Conservation (phyloP, 2,329 filamentous ascomycete genomes). For the Cladosporium phlei region DNA sequence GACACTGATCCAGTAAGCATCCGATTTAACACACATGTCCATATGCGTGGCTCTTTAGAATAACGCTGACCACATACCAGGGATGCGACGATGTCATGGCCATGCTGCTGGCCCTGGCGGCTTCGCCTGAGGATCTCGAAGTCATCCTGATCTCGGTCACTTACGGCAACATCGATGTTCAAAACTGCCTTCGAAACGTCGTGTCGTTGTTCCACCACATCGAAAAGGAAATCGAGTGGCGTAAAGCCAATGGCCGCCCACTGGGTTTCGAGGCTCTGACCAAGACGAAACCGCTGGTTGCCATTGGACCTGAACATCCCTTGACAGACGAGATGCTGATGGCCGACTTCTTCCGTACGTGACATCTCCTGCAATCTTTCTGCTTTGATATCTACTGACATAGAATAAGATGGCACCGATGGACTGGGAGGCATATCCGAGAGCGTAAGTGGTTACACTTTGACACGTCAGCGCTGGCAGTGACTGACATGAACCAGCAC, state of each 20-base stretch:
- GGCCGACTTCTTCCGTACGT: conserved; percentile 73
- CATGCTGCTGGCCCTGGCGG: conserved; percentile 78
- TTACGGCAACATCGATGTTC: conserved; percentile 86
- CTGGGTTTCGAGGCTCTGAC: conserved; percentile 70
- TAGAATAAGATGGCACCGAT: conserved; percentile 41
- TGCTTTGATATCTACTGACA: background rate
- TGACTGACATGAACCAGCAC: conserved; percentile 33
- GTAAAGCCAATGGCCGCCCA: conserved; percentile 60
- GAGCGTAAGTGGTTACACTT: conserved; percentile 32
- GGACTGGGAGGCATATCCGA: conserved; percentile 46
- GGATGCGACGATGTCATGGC: conserved; percentile 90
- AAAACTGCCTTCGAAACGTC: conserved; percentile 81
- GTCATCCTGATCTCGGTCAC: conserved; percentile 81
- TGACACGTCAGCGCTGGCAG: background rate
- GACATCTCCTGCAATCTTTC: background rate
- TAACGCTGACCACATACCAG: conserved; percentile 28
- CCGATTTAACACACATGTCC: background rate
- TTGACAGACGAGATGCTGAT: conserved; percentile 74
- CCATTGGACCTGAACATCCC: conserved; percentile 80
- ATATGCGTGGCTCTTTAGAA: too few relatives aligned
- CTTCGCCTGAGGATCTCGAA: conserved; percentile 78
- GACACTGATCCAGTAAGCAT: conserved; percentile 80
- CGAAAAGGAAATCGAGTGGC: conserved; percentile 83
- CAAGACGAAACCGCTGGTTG: conserved; percentile 65
- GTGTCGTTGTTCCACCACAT: conserved; percentile 88